Base-by-base conservation (phyloP, 305 asterid species). In the Fraxinus xanthoxyloides region DNA sequence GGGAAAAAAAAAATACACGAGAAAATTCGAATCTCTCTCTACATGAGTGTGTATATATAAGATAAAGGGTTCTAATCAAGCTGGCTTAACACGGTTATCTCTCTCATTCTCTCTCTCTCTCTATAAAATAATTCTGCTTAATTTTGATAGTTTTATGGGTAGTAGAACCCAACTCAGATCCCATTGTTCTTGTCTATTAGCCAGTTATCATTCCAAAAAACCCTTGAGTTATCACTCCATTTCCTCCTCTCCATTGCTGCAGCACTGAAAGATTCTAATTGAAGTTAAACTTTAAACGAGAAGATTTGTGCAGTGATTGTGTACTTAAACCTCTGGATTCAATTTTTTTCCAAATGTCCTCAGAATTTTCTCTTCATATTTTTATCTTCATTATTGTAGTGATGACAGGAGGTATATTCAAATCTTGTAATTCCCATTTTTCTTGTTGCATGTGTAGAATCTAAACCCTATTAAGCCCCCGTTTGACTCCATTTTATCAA, bases 291-390 rank as follows among this genome's bases (percentile, higher is more conserved):
- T n/a, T 56, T 12, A 51, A 51, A 51, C 63, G 3, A 51, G 23
- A 51, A 17, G 61, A 15, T 48, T 31, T 56, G 21, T 61, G 5
- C 30, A 19, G 30, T 30, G 65, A 69, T 3, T 17, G 75, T 46
- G 26, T 15, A 61, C 7, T 73, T 38, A 56, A 23, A 48, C 43
- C n/a, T 77, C 80, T 65, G 19, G 8, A 74, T 48, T 65, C 15
- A 54, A 76, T 63, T 63, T 26, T 75, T 51, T 51, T 36, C 74
- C 63, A 75, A 80, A 88, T 84, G 89, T 67, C 87, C 78, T 56
- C 77, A 2, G 3, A 7, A 36, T 72, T 36, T 38, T 54, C 56
- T 31, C 38, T 75, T 30, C 79, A 67, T 13, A n/a, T 75, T 48
- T 23, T 73, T 31, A 28, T 72, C 75, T 30, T 84, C 46, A 35